Percentiles rank a stretch among this genome's conserved stretches.
phyloP scores from a whole-genome alignment of 257 asterid species.

The Solanum medicagineum region DNA sequence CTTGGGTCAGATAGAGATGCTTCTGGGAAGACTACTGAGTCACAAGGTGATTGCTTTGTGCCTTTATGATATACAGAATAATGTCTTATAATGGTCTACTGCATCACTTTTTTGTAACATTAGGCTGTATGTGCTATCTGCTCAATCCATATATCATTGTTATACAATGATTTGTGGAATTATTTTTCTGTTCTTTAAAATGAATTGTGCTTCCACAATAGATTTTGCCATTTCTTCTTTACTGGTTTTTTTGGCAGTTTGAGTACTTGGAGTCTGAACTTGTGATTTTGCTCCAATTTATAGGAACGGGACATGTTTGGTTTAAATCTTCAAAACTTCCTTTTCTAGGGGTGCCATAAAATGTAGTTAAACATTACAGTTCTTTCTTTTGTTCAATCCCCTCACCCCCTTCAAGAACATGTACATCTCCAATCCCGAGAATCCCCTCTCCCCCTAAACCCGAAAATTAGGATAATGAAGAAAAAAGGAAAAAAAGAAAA shows the following conservation, averaged over 20 bases:
- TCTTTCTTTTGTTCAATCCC: neutral
- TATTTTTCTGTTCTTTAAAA: neutral
- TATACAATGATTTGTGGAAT: neutral
- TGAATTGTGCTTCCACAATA: neutral
- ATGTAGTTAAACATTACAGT: neutral
- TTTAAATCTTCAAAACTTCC: neutral
- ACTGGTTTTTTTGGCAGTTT: neutral
- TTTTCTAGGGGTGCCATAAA: neutral
- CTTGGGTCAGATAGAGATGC: slow-evolving; percentile 67
- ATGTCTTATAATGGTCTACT: neutral
- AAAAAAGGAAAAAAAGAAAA: neutral
- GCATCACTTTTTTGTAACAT: neutral
- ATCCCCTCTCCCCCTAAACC: neutral
- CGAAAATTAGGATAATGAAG: neutral
- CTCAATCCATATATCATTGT: neutral
- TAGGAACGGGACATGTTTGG: neutral
- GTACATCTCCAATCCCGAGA: neutral
- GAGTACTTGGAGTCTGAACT: neutral
- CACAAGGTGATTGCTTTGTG: slow-evolving; percentile 34
- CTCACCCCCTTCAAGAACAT: neutral
- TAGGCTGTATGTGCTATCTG: neutral
- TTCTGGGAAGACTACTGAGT: slow-evolving; percentile 39
- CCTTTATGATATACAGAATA: neutral
- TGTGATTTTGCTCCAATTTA: neutral
- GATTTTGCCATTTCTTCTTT: neutral